Base-by-base conservation (phyloP, 441 rosid species). In the Gossypium aridum region DNA sequence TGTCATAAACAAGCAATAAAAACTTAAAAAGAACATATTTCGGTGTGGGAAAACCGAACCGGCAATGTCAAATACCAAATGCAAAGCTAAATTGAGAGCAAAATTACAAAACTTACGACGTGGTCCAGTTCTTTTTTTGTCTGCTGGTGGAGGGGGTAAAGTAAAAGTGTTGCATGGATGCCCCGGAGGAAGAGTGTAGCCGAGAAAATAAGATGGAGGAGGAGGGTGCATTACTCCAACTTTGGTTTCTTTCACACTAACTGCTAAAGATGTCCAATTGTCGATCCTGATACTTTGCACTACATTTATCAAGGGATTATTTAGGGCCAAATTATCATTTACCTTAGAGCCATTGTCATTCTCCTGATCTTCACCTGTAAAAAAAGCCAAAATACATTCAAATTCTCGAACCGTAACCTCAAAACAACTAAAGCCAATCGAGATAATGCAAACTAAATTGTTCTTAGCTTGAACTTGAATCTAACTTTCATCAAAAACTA, bases 111-210 rank as follows among this genome's bases (percentile, higher is more conserved):
- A 79, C 97, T 88, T 85, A 93, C 97, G 88, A 56, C 96, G 87
- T 54, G 98, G 96, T 63, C 97, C 96, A 19, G 94, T 89, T 86
- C 96, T 88, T 81, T 90, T 93, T 74, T 76, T 90, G 81, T 93
- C 97, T 4, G 93, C 93, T 13, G 97, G 97, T 55, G 98, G 98
- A n/a, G 98, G 98, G 76, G 98, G 96, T 78, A 92, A 80, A 45
- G 84, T 86, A 77, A 93, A 93, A 75, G 79, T 85, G 61, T 80
- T 83, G 85, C 98, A 93, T 4, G 83, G 94, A 85, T 93, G 96
- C 66, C 97, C 94, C 20, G 85, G 87, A 75, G 98, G 98, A 84
- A 92, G 97, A 17, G 83, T 78, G 84, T 93, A 90, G 31, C 98
- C 96, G 64, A 80, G 80, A 84, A 91, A 91, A 85, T 87, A 84